Base-by-base conservation (phyloP, 1,139 yeast species). In the Magnusiomyces suaveolens region DNA sequence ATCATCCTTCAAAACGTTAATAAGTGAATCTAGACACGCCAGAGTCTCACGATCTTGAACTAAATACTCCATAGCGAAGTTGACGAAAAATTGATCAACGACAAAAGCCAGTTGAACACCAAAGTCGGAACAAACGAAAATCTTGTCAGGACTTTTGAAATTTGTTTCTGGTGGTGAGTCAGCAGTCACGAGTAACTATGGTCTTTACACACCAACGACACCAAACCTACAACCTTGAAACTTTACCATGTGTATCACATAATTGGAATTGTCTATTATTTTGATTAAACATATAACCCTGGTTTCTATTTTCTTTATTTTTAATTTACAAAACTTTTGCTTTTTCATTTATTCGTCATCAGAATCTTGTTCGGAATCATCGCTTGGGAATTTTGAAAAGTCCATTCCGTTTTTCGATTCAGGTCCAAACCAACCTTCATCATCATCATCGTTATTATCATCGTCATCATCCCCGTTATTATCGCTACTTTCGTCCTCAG, bases 401-500 rank as follows among this genome's bases (percentile, higher is more conserved):
- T 54, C 64, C 33, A 43, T 43, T 4, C 64, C 67, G 39, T 55
- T 54, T 46, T 61, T 58, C 4, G 64, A 62, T 38, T 69, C 73
- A 3, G 75, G 74, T 4, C 75, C 77, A 57, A 72, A 69, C 77
- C 77, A 74, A n/a, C 73, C 75, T 25, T 66, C 73, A n/a, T 69
- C 75, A 3, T 66, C 69, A 32, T 64, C 60, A 8, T 60, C 60
- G 1, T 56, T 61, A 54, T 54, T 52, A 2, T 56, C 60, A 4
- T 54, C 64, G 10, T 56, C 61, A 3, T 60, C 61, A 6, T 51
- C 61, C n/a, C 52, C 59, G 12, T 61, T 58, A 1, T 62, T 62
- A 16, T 57, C 56, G 41, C 56, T 52, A 24, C 46, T 47, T 20
- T 59, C 61, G 29, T 49, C 26, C 25, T 46, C 54, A 44, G 52